phyloP scores from a whole-genome alignment of 129 eudicot species.

The Kitagawia praeruptora region DNA sequence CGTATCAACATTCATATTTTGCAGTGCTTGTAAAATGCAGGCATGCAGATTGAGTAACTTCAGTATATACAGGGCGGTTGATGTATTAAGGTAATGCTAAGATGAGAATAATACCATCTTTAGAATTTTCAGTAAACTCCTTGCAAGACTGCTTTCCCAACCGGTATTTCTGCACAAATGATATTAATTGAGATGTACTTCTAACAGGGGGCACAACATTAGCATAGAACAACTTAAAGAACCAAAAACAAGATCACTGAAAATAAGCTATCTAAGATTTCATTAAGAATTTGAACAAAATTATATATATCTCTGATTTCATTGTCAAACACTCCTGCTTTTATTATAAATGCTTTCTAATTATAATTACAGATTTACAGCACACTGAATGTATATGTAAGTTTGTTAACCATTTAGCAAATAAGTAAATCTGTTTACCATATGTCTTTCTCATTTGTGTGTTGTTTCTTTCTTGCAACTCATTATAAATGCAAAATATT shows the following conservation, averaged over 20 bases:
- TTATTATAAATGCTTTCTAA: not conserved
- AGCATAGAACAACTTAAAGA: not conserved
- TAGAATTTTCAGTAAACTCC: conserved; percentile 65
- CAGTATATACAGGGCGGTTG: not conserved
- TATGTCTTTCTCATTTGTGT: not conserved
- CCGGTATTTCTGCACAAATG: conserved; percentile 56
- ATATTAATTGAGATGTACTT: conserved; percentile 4
- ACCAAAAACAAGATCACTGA: not conserved
- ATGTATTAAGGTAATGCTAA: not conserved
- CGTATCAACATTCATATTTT: not conserved
- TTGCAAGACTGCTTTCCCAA: conserved; percentile 80
- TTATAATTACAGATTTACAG: not conserved
- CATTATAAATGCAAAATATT: not conserved
- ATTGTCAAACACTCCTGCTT: not conserved
- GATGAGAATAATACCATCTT: conserved; percentile 52
- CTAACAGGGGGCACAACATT: not conserved
- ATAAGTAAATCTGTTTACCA: not conserved
- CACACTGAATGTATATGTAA: not conserved
- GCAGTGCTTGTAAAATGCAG: not conserved
- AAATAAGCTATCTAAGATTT: not conserved
- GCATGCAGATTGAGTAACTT: not conserved
- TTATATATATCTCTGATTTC: not conserved
- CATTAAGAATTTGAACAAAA: not conserved
- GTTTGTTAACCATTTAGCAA: not conserved
- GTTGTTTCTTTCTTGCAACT: not conserved